Percentiles rank a stretch among this genome's conserved stretches.
phyloP scores from a whole-genome alignment of 805 yeast species.

The Spathaspora hagerdaliae region DNA sequence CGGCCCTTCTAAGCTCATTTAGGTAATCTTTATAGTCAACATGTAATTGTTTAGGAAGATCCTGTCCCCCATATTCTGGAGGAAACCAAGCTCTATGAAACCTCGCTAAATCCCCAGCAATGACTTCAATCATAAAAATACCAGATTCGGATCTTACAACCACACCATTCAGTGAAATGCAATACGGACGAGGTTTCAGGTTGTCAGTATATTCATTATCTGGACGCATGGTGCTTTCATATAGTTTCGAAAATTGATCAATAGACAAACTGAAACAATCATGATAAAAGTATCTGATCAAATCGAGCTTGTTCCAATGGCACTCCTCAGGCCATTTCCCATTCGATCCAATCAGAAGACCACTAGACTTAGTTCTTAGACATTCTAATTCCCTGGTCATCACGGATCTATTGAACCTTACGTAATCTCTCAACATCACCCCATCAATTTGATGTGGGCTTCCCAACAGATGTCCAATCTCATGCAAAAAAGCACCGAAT shows the following conservation, averaged over 20 bases:
- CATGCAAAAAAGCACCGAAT: slow-evolving; percentile 92
- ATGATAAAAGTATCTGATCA: slow-evolving; percentile 74
- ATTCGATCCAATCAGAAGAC: slow-evolving; percentile 38
- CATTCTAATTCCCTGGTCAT: slow-evolving; percentile 75
- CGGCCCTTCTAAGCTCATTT: slow-evolving; percentile 18
- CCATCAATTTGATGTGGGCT: slow-evolving; percentile 91
- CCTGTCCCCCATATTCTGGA: slow-evolving; percentile 50
- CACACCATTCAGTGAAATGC: slow-evolving; percentile 16
- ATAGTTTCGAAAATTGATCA: slow-evolving; percentile 44
- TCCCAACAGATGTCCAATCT: slow-evolving; percentile 86
- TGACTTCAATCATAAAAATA: slow-evolving; percentile 69
- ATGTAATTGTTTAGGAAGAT: slow-evolving; percentile 50
- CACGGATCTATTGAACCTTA: slow-evolving; percentile 76
- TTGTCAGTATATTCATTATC: slow-evolving; percentile 12
- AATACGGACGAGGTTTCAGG: slow-evolving; percentile 20
- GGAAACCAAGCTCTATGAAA: slow-evolving; percentile 63
- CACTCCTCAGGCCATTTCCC: slow-evolving; percentile 58
- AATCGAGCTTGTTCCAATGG: slow-evolving; percentile 82
- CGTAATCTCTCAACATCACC: slow-evolving; percentile 87
- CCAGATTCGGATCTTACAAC: slow-evolving; percentile 58
- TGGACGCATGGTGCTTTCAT: slow-evolving; percentile 26
- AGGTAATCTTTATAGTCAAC: slow-evolving; percentile 40
- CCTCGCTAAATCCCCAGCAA: slow-evolving; percentile 52
- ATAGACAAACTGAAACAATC: slow-evolving; percentile 71
- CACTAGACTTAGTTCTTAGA: slow-evolving; percentile 45